Base-by-base conservation (phyloP, 164 flowering plant species). In the Aristolochia contorta region DNA sequence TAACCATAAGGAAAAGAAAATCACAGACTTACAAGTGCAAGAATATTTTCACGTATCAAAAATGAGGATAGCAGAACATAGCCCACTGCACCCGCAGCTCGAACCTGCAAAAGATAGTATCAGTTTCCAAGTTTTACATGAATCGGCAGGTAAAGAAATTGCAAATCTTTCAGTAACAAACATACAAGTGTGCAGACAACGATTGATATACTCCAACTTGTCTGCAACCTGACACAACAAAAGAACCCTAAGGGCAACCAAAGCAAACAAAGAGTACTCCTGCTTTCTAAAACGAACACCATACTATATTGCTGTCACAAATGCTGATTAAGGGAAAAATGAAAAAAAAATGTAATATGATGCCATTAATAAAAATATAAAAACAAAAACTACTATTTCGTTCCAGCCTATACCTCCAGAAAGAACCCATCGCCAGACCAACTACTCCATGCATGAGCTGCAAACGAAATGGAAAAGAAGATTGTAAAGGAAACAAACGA, bases 401-500 rank as follows among this genome's bases (percentile, higher is more conserved):
- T 27, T 27, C 30, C 30, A 5, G 30, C 30, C 30, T 27, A 27
- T 27, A 27, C 30, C 30, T 27, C 30, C 30, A 37, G 1, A 37
- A 37, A 59, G 86, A 72, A 47, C 96, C 97, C 93, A 93, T 89
- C 54, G 91, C 71, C 19, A 89, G 73, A 67, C 98, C 98, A 77
- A 84, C 82, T 48, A 93, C 56, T 57, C 96, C 98, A 74, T 93
- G 96, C 78, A 77, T 79, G 67, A 92, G 82, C 98, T 92, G 83
- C 78, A 72, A 33, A 43, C 12, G 23, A 16, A 37, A 52, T 27
- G 41, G 32, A 15, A 18, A 16, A 24, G 13, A n/a, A 37, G 43
- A 37, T 37, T 3, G 43, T 37, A 37, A 37, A 37, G 43, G 12
- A 37, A 37, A 37, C 2, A 37, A 37, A 8, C 3, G 43, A 37